Percentiles rank a stretch among this genome's conserved stretches.
These are phyloP conservation scores for Rhamnella rubrinervis DNA, from an alignment of 331 rosid species.

Conservation along the genomic window DNA sequence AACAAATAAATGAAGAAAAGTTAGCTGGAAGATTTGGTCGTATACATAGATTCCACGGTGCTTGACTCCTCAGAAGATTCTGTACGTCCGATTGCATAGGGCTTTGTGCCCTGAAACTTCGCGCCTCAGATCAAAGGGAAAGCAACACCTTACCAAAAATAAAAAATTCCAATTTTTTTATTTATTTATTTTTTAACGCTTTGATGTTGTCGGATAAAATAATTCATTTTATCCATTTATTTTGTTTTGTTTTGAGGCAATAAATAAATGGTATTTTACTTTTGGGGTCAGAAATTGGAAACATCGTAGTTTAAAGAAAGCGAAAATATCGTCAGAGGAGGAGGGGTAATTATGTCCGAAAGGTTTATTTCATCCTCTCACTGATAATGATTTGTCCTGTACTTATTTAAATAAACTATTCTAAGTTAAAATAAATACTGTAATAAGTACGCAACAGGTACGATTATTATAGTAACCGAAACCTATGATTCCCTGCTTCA, in stretches of 20 bases:
- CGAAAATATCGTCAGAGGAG: not conserved
- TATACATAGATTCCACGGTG: constrained; percentile 17
- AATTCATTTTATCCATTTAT: too few species aligned
- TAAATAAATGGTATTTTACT: too few species aligned
- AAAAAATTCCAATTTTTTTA: not conserved
- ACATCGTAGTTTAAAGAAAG: too few species aligned
- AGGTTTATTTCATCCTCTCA: not conserved
- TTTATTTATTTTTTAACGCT: not conserved
- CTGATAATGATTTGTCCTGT: not conserved
- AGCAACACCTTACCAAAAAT: not conserved
- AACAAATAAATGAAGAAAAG: constrained; percentile 3
- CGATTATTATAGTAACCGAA: constrained; percentile 7
- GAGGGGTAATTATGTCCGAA: constrained; percentile 15
- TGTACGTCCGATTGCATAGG: not conserved
- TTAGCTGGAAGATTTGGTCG: constrained; percentile 30
- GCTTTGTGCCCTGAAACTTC: constrained; percentile 3
- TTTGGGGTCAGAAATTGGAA: too few species aligned
- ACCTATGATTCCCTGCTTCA: not conserved
- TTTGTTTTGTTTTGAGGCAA: too few species aligned
- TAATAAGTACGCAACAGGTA: not conserved
- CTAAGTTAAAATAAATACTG: not conserved
- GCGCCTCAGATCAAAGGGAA: constrained; percentile 7
- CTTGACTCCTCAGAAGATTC: constrained; percentile 20
- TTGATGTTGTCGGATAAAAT: too few species aligned
- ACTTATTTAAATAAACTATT: constrained; percentile 6